Evolutionary conservation across 2,329 filamentous ascomycete genomes (phyloP), one percentile per base, ranked within the genome.

Genomic region (Penicillium hordei): DNA sequence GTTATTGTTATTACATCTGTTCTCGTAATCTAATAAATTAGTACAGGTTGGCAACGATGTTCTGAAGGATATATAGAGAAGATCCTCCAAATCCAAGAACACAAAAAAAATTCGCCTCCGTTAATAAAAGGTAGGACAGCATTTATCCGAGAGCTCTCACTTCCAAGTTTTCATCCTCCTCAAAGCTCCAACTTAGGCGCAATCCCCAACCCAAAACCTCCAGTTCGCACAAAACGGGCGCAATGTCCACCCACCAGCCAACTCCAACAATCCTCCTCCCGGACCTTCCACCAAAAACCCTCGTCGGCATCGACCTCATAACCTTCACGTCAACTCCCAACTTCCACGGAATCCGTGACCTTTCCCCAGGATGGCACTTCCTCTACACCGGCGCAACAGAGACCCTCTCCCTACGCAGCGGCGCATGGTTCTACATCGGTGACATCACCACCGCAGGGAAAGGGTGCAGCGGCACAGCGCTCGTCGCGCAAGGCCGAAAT

Each of bases 291-390:
- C 70, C 78, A 3, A 77, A 76, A 62, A 78, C 78, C 15, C 69
- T 82, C 33, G 81, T 82, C 62, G 85, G 79, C 40, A 75, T 81
- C 56, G 77, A 82, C 63, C 75, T 82, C 21, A 78, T 87, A 49
- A 84, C 85, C 45, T 88, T 88, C 72, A 86, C 83, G 17, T 83
- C 84, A 4, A 84, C 84, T 12, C 76, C 83, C 12, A 81, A 82
- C 52, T 88, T 88, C 71, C 79, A 80, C 56, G 86, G 86, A 29
- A 81, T 88, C 64, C 84, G 82, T 60, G 79, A 84, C 61, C 65
- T 88, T 4, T 83, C 85, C 0, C 65, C 75, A 2, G 85, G 85
- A 43, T 79, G 82, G 67, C 86, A 88, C 67, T 87, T 88, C 62
- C 71, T 86, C 19, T 88, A 87, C 68, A 83, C 81, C 0, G 82